Evolutionary conservation across 2,329 filamentous ascomycete species (phyloP), one percentile per base, ranked within the genome.

Genomic region (Helminthosporium solani): DNA sequence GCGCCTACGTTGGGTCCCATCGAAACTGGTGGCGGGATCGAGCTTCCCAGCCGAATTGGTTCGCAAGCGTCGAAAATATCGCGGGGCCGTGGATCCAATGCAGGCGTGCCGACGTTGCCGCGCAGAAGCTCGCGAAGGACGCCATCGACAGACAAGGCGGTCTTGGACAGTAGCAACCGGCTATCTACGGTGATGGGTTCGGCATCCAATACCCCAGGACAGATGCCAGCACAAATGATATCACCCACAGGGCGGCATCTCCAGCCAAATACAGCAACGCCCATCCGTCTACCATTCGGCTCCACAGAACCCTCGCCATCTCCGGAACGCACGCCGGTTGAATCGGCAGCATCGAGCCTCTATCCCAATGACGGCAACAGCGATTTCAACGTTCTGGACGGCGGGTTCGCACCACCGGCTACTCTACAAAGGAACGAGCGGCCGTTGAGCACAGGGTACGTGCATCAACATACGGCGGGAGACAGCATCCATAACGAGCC

Each of bases 71-170:
- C 75, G 14, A 62, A 55, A n/a, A 41, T 50, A 2, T 61, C 66
- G 12, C 54, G 57, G 30, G 43, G 47, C 11, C 56, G 51, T 3
- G 23, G 35, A 15, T n/a, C 23, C 14, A 25, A n/a, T n/a, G n/a
- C 35, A 7, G 20, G 35, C 12, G 57, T 67, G 40, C 63, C 70
- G 55, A 74, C 53, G 40, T 70, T 90, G 25, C 87, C 88, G 2
- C 78, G 87, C 23, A 89, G 86, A 70, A 90, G 85, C 63, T 90
- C 87, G 0, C 84, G 62, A 33, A 53, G 68, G 1, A 61, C 63
- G 4, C 46, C 42, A 16, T 66, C 66, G 14, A 63, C 56, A 0
- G 68, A 70, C 5, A 49, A 50, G 6, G 59, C 63, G 3, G 45
- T 61, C 5, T 39, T 65, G 1, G 55, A 61, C 8, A 57, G 55